Percentiles rank a stretch among this genome's conserved stretches.
phyloP scores from a whole-genome alignment of 805 yeast genomes.

The Monosporozyma solicola region DNA sequence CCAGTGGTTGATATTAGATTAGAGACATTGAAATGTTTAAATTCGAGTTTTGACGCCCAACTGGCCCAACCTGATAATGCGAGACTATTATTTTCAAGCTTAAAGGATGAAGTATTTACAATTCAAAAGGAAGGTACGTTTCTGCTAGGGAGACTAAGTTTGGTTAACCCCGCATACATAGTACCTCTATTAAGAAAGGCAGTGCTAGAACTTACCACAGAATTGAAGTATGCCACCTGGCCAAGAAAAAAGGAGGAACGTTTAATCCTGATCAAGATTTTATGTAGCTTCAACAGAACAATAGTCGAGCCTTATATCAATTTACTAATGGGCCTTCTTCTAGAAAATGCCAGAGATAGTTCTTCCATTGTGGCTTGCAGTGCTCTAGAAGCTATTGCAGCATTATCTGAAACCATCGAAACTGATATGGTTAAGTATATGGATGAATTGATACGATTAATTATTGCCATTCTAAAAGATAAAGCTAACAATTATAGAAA shows the following conservation, averaged over 20 bases:
- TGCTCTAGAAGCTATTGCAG: conserved; percentile 81
- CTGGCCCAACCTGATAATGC: conserved; percentile 91
- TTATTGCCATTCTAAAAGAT: conserved; percentile 82
- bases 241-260: conserved; percentile 79
- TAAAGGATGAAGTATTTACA: conserved; percentile 83
- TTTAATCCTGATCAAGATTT: conserved; percentile 60
- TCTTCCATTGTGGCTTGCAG: conserved; percentile 81
- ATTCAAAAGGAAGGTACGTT: conserved; percentile 71
- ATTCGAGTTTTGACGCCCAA: conserved; percentile 78
- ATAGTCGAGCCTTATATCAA: conserved; percentile 86
- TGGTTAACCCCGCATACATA: conserved; percentile 89
- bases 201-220: conserved; percentile 74
- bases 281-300: conserved; percentile 70
- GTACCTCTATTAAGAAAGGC: conserved; percentile 88
- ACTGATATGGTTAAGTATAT: conserved; percentile 59
- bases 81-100: conserved; percentile 70
- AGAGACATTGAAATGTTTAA: conserved; percentile 66
- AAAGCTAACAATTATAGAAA: conserved; percentile 83
- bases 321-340: conserved; percentile 76
- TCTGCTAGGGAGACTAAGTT: conserved; percentile 74
- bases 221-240: conserved; percentile 71
- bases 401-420: conserved; percentile 61
- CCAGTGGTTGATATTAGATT: conserved; percentile 77
- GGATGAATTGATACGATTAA: conserved; percentile 73
- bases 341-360: conserved; percentile 64